Base-by-base conservation (phyloP, 164 flowering plant species). In the Akebia trifoliata region DNA sequence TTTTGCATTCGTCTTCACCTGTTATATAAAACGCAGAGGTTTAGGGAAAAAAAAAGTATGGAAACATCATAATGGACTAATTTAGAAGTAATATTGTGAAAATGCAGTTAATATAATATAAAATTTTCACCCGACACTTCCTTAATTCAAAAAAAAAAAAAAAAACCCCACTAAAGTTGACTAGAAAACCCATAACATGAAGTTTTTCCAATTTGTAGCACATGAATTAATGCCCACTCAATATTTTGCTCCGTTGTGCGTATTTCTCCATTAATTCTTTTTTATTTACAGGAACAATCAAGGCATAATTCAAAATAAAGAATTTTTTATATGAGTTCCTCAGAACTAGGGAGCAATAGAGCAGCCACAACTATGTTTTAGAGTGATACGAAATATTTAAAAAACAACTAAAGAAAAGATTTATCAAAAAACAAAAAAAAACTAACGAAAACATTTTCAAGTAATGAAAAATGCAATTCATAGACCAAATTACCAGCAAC, bases 401-500 rank as follows among this genome's bases (percentile, higher is more conserved):
- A 45, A 29, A 47, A 9, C 50, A 24, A 47, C 10, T 4, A 26
- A 22, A 4, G 8, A 14, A 11, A 22, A 45, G 4, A 42, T 32
- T 47, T 21, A n/a, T 26, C 46, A 22, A 36, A 14, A 6, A 43
- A 48, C 1, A 18, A 31, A 65, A 9, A 12, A n/a, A 32, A n/a
- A 52, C n/a, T n/a, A 43, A 31, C 5, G 15, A 36, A 28, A 54
- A 37, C 10, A n/a, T n/a, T n/a, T n/a, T n/a, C n/a, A n/a, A n/a
- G n/a, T n/a, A n/a, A n/a, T n/a, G n/a, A n/a, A n/a, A n/a, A n/a
- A n/a, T n/a, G n/a, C n/a, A n/a, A n/a, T n/a, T n/a, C n/a, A n/a
- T n/a, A n/a, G n/a, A n/a, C n/a, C n/a, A n/a, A n/a, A n/a, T 22
- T 46, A 87, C 98, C 95, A 56, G 82, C 68, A 58, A 92, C 96